Evolutionary conservation across 2,329 filamentous ascomycete species (phyloP).

Genomic region (Bipolaris cookei): DNA sequence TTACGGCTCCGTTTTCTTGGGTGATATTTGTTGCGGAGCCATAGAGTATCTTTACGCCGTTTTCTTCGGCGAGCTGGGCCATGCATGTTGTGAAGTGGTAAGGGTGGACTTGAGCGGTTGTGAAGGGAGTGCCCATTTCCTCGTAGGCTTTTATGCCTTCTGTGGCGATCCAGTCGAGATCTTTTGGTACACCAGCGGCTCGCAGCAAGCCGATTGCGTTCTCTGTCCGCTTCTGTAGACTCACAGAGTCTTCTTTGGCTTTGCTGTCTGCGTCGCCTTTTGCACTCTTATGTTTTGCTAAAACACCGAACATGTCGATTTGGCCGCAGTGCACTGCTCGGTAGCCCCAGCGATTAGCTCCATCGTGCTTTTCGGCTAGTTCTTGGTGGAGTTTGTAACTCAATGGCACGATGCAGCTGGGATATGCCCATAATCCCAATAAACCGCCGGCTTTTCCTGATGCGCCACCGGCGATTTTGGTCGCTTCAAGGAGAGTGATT

Average conservation of each 20-base stretch:
- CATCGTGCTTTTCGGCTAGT: slow-evolving; percentile 82
- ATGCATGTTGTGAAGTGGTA: slow-evolving; percentile 88
- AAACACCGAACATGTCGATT: slow-evolving; percentile 58
- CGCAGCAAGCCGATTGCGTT: slow-evolving; percentile 59
- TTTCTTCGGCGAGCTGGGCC: slow-evolving; percentile 72
- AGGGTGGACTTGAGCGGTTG: slow-evolving; percentile 93
- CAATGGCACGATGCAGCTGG: slow-evolving; percentile 79
- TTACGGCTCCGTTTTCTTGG: slow-evolving; percentile 61
- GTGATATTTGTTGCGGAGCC: slow-evolving; percentile 74
- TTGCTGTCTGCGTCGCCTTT: slow-evolving; percentile 41
- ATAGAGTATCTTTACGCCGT: slow-evolving; percentile 64
- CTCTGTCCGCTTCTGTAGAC: slow-evolving; percentile 61
- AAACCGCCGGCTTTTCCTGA: slow-evolving; percentile 95
- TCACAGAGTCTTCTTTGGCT: slow-evolving; percentile 52
- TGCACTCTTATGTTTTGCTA: slow-evolving; percentile 35
- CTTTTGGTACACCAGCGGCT: slow-evolving; percentile 70
- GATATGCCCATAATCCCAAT: slow-evolving; percentile 90
- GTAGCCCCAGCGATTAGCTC: slow-evolving; percentile 84
- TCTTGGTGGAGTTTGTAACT: slow-evolving; percentile 84
- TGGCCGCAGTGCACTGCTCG: slow-evolving; percentile 77
- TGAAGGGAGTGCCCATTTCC: slow-evolving; percentile 79
- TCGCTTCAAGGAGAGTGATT: slow-evolving; percentile 87
- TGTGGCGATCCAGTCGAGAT: slow-evolving; percentile 83
- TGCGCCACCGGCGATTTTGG: slow-evolving; percentile 83
- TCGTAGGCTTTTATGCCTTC: slow-evolving; percentile 73